A percentile compares a stretch with the other conserved stretches of the same genome.
Conservation (phyloP, 1,139 yeast species). For the Magnusiomyces tetraspermus region DNA sequence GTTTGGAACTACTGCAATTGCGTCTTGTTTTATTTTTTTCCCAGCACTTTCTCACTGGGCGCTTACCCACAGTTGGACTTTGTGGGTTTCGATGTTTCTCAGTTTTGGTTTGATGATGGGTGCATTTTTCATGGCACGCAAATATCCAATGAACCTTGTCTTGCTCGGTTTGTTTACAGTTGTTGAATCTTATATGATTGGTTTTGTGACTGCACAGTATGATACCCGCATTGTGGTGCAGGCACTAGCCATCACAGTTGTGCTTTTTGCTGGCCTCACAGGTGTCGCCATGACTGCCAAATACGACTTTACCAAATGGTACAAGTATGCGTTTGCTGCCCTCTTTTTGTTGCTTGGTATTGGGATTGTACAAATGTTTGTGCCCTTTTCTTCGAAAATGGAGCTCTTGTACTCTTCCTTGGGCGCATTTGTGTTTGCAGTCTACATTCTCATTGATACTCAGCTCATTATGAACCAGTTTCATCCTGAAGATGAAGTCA, state of each 20-base stretch:
- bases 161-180: constrained; percentile 59
- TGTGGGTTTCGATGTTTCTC: constrained; percentile 48
- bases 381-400: constrained; percentile 47
- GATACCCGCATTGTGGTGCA: constrained; percentile 59
- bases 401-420: constrained; percentile 60
- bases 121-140: constrained; percentile 49
- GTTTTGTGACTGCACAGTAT: constrained; percentile 54
- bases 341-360: constrained; percentile 65
- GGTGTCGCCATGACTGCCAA: constrained; percentile 73
- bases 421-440: constrained; percentile 67
- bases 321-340: constrained; percentile 51
- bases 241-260: constrained; percentile 59
- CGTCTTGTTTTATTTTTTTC: constrained; percentile 45
- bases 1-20: constrained; percentile 50
- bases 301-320: constrained; percentile 70
- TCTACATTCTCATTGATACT: constrained; percentile 71
- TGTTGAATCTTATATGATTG: constrained; percentile 65
- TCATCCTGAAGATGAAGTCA: constrained; percentile 78
- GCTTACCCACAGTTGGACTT: constrained; percentile 50
- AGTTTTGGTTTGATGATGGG: constrained; percentile 55
- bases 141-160: constrained; percentile 53
- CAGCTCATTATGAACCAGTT: constrained; percentile 71
- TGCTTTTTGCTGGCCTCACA: constrained; percentile 68
- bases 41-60: constrained; percentile 49
- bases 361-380: constrained; percentile 60